Evolutionary conservation across 2,329 filamentous ascomycete genomes (phyloP), one percentile per base, ranked within the genome.

Genomic region (Fusarium subglutinans): DNA sequence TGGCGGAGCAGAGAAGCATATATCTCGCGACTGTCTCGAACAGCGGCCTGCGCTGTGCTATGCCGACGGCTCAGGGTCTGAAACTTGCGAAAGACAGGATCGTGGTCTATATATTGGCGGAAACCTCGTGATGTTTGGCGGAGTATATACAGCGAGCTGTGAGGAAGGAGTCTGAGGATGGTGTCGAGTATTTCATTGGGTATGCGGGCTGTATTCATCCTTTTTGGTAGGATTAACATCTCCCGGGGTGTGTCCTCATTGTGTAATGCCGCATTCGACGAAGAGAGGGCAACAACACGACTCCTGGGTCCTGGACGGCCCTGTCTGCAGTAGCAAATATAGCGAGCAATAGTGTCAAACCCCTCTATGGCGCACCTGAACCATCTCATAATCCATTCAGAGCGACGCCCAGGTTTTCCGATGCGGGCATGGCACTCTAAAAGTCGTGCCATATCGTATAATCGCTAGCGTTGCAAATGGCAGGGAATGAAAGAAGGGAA

Each of bases 251-350:
- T 24, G 6, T 3, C 30, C 17, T 37, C 28, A 15, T 8, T 15
- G 17, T 11, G 3, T 15, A 35, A 0, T 15, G 6, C 17, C 10
- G 17, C 3, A 8, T 24, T 53, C 13, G n/a, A 26, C 13, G n/a
- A 37, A 37, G 30, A 37, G 9, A 12, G 24, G n/a, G 8, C 13
- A 8, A 37, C n/a, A 35, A n/a, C 30, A 24, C 13, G 30, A 8
- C 2, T 26, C 48, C 7, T 6, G 48, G 17, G 15, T 53, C n/a
- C n/a, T 37, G 6, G 5, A 20, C 17, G 3, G 5, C 17, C 13
- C 17, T 15, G 0, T 20, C 15, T 37, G 30, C 4, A 53, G 2
- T 7, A 35, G 17, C 13, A 35, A 26, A 8, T 3, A 15, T 15
- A 20, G 30, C 8, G 3, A 26, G n/a, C 17, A 37, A 37, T 11